phyloP scores from a whole-genome alignment of 306 rosid species.

The Fragaria nilgerrensis region DNA sequence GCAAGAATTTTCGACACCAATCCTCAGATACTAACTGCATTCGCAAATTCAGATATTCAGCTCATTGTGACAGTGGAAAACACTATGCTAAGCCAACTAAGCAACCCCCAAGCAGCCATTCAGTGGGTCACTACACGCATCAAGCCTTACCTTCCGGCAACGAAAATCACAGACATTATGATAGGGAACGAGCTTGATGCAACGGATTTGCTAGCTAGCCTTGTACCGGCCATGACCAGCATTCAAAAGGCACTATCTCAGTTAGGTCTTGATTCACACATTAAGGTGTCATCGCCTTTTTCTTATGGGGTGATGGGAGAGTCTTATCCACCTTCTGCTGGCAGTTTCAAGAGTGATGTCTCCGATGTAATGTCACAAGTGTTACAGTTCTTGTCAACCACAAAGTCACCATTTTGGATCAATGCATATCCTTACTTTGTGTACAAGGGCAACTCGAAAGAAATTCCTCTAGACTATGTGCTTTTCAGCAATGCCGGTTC shows the following conservation, averaged over 20 bases:
- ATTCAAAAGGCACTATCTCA: conserved; percentile 60
- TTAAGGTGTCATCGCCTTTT: conserved; percentile 73
- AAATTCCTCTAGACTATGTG: too few species aligned
- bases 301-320: conserved; percentile 65
- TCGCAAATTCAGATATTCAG: conserved; percentile 68
- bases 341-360: conserved; percentile 64
- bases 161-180: conserved; percentile 69
- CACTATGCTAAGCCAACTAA: conserved; percentile 48
- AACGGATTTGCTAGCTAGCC: conserved; percentile 39
- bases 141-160: conserved; percentile 69
- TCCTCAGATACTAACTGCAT: conserved; percentile 59
- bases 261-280: conserved; percentile 55
- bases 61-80: conserved; percentile 79
- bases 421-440: conserved; percentile 94
- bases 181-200: conserved; percentile 82
- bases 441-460: conserved; percentile 53
- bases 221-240: conserved; percentile 77
- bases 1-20: conserved; percentile 85
- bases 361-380: conserved; percentile 58
- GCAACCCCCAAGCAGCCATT: conserved; percentile 68
- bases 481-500: too few species aligned
- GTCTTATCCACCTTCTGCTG: conserved; percentile 57
- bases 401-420: conserved; percentile 91
- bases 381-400: conserved; percentile 54
- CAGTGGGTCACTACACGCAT: conserved; percentile 73